phyloP scores from a whole-genome alignment of 2,329 filamentous ascomycete genomes.

The Rhinocladiella mackenziei region DNA sequence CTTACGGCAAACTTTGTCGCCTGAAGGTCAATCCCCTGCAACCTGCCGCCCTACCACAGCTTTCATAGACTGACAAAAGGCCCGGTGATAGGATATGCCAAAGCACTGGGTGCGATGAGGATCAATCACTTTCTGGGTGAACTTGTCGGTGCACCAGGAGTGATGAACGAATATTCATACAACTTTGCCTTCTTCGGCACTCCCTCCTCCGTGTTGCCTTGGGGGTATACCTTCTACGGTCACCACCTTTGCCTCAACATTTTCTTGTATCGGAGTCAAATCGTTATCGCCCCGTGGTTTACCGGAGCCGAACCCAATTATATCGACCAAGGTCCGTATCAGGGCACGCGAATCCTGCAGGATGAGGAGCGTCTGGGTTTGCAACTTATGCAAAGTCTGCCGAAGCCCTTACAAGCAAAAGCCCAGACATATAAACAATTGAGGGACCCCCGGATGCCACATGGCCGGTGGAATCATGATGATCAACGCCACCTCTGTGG shows the following conservation, averaged over 20 bases:
- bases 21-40: too few relatives aligned
- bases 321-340: slow-evolving; percentile 61
- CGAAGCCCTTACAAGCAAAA: slow-evolving; percentile 42
- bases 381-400: slow-evolving; percentile 64
- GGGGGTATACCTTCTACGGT: slow-evolving; percentile 73
- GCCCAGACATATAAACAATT: slow-evolving; percentile 59
- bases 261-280: slow-evolving; percentile 62
- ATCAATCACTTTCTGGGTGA: slow-evolving; percentile 72
- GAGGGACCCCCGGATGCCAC: slow-evolving; percentile 62
- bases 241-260: slow-evolving; percentile 73
- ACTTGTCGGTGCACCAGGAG: slow-evolving; percentile 55
- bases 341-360: slow-evolving; percentile 63
- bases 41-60: too few relatives aligned
- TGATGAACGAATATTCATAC: slow-evolving; percentile 73
- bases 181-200: slow-evolving; percentile 69
- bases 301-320: slow-evolving; percentile 75
- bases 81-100: too few relatives aligned
- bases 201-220: slow-evolving; percentile 56
- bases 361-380: slow-evolving; percentile 62
- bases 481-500: slow-evolving; percentile 76
- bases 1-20: slow-evolving; percentile 57
- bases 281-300: slow-evolving; percentile 70
- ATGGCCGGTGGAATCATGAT: slow-evolving; percentile 69
- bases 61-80: too few relatives aligned
- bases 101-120: slow-evolving; percentile 65